Conservation (phyloP, 257 asterid genomes). For the Catharanthus roseus region DNA sequence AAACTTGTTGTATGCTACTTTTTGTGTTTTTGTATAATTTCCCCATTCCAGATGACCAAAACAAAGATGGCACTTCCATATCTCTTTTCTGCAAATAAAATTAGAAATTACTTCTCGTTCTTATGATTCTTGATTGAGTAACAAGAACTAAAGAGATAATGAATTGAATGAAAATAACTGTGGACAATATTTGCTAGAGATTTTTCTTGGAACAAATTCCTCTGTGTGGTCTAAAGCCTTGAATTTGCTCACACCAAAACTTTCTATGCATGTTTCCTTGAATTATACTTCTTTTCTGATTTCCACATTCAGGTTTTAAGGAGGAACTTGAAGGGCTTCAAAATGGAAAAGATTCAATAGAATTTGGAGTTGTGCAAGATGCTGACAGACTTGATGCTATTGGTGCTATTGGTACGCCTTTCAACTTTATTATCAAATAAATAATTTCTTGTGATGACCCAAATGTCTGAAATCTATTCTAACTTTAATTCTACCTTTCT, state of each 20-base stretch:
- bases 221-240: background rate
- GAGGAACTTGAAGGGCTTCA: slow-evolving; percentile 61
- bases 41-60: background rate
- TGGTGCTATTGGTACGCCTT: slow-evolving; percentile 77
- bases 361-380: slow-evolving; percentile 92
- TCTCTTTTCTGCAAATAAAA: background rate
- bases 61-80: background rate
- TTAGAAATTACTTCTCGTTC: background rate
- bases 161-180: too few species aligned
- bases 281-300: background rate
- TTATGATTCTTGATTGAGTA: background rate
- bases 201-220: background rate
- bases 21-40: background rate
- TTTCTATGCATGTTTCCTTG: background rate
- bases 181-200: too few species aligned
- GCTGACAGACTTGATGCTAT: slow-evolving; percentile 99
- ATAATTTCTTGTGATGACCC: background rate
- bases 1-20: background rate
- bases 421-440: background rate
- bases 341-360: slow-evolving; percentile 35
- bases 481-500: background rate
- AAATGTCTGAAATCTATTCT: background rate
- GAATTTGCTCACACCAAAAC: background rate
- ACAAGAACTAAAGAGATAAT: background rate
- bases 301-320: slow-evolving; percentile 62